A percentile compares a stretch with the other conserved stretches of the same genome.
These are phyloP conservation scores for Crucibulum laeve DNA, from an alignment of 768 basidiomycete genomes.

Conservation along the genomic window DNA sequence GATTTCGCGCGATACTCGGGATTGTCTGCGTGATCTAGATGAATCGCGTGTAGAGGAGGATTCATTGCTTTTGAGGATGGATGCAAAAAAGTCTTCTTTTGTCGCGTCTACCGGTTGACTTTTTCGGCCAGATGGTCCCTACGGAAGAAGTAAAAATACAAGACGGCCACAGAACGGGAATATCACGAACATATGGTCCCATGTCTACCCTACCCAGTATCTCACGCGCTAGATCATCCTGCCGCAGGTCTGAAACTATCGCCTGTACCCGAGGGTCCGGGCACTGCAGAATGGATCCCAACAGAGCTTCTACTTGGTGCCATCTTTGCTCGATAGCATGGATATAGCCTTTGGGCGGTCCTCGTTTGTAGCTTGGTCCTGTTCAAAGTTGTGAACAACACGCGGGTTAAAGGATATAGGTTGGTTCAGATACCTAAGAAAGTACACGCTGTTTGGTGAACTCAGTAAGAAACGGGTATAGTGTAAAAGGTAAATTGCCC, in stretches of 20 bases:
- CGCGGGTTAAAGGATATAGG: neutral
- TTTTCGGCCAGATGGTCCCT: slow-evolving; percentile 70
- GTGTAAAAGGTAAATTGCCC: slow-evolving; percentile 2
- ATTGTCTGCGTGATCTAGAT: slow-evolving; percentile 65
- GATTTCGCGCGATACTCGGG: slow-evolving; percentile 73
- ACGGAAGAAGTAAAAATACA: slow-evolving; percentile 4
- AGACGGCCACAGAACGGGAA: neutral
- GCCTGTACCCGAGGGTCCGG: slow-evolving; percentile 60
- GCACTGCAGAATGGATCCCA: slow-evolving; percentile 77
- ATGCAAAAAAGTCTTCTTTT: slow-evolving; percentile 77
- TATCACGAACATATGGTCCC: slow-evolving; percentile 66
- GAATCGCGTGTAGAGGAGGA: slow-evolving; percentile 42
- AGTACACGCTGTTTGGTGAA: slow-evolving; percentile 47
- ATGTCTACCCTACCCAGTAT: slow-evolving; percentile 73
- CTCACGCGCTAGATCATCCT: slow-evolving; percentile 73
- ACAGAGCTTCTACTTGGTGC: slow-evolving; percentile 89
- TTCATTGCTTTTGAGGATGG: slow-evolving; percentile 60
- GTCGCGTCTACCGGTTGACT: slow-evolving; percentile 58
- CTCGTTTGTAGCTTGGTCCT: slow-evolving; percentile 81
- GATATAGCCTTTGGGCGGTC: slow-evolving; percentile 88
- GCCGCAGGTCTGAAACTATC: slow-evolving; percentile 57
- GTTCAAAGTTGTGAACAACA: neutral
- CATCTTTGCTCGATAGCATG: slow-evolving; percentile 89
- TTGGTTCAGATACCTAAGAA: slow-evolving; percentile 44
- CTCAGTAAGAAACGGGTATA: slow-evolving; percentile 13